Conservation (phyloP, 2,329 filamentous ascomycete species). For the Trichoderma semiorbis region DNA sequence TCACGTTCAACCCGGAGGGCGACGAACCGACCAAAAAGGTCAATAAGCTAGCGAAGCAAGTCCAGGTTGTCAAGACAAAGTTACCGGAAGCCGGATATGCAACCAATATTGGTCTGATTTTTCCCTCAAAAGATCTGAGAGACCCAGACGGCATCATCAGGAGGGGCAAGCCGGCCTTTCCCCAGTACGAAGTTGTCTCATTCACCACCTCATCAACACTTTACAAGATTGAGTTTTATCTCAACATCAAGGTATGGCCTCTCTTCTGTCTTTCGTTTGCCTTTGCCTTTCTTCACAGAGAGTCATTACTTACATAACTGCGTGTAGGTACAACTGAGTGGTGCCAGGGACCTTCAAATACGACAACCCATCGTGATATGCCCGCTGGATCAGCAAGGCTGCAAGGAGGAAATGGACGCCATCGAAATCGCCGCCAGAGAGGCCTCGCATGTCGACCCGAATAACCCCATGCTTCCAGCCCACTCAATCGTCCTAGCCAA, state of each 20-base stretch:
- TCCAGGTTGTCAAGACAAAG: constrained; percentile 75
- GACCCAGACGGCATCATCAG: constrained; percentile 86
- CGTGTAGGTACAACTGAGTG: constrained; percentile 76
- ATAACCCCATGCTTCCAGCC: constrained; percentile 88
- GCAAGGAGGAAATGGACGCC: constrained; percentile 97
- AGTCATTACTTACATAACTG: constrained; percentile 21
- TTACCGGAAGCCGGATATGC: constrained; percentile 89
- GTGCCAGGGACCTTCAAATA: constrained; percentile 81
- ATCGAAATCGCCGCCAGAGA: constrained; percentile 96
- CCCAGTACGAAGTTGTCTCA: constrained; percentile 79
- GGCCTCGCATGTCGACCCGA: constrained; percentile 79
- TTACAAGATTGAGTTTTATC: constrained; percentile 97
- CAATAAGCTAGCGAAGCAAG: constrained; percentile 81
- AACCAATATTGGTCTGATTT: constrained; percentile 86
- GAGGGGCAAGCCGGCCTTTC: constrained; percentile 80
- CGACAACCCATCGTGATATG: constrained; percentile 95
- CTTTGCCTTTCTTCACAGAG: neutral
- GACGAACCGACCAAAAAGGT: constrained; percentile 90
- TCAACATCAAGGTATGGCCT: constrained; percentile 77
- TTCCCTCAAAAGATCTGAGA: constrained; percentile 82
- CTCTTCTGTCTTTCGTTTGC: too few species aligned
- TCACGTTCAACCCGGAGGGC: constrained; percentile 97
- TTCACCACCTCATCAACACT: constrained; percentile 92
- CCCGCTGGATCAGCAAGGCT: constrained; percentile 89
- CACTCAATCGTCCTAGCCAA: constrained; percentile 75